phyloP scores from a whole-genome alignment of 2,329 filamentous ascomycete species.

The Epichloe uncinata region DNA sequence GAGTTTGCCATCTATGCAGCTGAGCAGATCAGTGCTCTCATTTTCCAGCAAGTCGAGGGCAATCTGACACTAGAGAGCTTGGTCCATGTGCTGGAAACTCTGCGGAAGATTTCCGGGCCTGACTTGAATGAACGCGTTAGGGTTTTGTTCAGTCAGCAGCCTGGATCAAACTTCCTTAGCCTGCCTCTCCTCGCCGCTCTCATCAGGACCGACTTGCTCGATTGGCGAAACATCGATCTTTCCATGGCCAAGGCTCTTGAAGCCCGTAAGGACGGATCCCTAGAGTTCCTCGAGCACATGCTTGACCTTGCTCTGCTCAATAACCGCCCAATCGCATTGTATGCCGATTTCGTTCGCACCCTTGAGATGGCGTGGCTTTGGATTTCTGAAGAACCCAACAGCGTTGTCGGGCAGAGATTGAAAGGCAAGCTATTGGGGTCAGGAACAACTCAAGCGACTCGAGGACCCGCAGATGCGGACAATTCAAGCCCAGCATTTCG shows the following conservation, averaged over 20 bases:
- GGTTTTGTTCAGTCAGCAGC: slow-evolving; percentile 42
- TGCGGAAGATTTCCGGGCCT: slow-evolving; percentile 45
- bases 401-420: slow-evolving; percentile 53
- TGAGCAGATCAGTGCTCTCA: slow-evolving; percentile 42
- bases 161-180: slow-evolving; percentile 41
- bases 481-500: slow-evolving; percentile 30
- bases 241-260: slow-evolving; percentile 61
- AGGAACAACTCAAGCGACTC: slow-evolving; percentile 23
- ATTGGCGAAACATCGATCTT: slow-evolving; percentile 53
- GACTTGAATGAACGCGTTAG: slow-evolving; percentile 41
- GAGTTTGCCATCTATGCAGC: slow-evolving; percentile 46
- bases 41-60: slow-evolving; percentile 42
- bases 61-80: slow-evolving; percentile 47
- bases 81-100: slow-evolving; percentile 46
- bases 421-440: slow-evolving; percentile 45
- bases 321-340: slow-evolving; percentile 63
- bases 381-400: slow-evolving; percentile 59
- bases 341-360: slow-evolving; percentile 75
- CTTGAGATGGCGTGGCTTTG: slow-evolving; percentile 71
- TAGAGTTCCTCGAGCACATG: slow-evolving; percentile 70
- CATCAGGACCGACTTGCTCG: slow-evolving; percentile 45
- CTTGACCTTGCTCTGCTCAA: slow-evolving; percentile 68
- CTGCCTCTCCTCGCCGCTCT: slow-evolving; percentile 44
- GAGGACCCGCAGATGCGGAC: slow-evolving; percentile 41
- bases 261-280: slow-evolving; percentile 54